These are phyloP conservation scores for Raddia guianensis DNA, from an alignment of 176 grass and related monocot species.

Conservation along the genomic window DNA sequence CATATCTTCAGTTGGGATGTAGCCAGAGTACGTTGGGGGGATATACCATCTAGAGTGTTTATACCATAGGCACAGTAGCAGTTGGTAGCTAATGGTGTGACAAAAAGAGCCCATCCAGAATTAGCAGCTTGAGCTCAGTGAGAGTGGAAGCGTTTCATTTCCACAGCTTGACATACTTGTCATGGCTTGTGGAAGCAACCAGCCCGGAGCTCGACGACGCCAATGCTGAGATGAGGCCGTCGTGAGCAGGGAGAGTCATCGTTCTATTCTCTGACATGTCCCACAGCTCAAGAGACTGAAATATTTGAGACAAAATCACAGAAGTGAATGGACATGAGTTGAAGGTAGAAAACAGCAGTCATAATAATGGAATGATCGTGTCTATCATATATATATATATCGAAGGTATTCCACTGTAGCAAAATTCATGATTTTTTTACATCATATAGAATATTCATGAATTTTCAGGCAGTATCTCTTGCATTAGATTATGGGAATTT, in stretches of 20 bases:
- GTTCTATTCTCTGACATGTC: constrained; percentile 77
- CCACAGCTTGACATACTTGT: constrained; percentile 92
- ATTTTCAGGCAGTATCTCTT: not conserved
- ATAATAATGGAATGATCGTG: not conserved
- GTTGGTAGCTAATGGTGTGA: not conserved
- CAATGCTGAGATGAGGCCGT: constrained; percentile 60
- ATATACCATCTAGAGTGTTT: not conserved
- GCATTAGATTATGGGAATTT: not conserved
- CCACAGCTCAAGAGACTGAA: constrained; percentile 92
- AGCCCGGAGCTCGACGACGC: constrained; percentile 65
- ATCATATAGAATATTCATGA: not conserved
- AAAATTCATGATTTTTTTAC: not conserved
- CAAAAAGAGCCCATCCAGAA: constrained; percentile 18
- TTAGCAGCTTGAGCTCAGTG: not conserved
- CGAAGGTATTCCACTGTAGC: not conserved
- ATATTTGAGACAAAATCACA: not conserved
- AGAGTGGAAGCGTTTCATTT: constrained; percentile 30
- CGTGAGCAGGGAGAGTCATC: constrained; percentile 69
- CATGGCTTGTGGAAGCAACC: constrained; percentile 80
- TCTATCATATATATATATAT: not conserved
- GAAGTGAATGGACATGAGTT: not conserved
- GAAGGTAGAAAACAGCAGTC: not conserved
- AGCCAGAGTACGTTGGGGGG: constrained; percentile 1
- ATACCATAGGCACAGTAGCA: constrained; percentile 20
- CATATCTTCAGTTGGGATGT: constrained; percentile 31